Evolutionary conservation across 2,329 filamentous ascomycete species (phyloP), one percentile per base, ranked within the genome.

Genomic region (Calonectria naviculata): DNA sequence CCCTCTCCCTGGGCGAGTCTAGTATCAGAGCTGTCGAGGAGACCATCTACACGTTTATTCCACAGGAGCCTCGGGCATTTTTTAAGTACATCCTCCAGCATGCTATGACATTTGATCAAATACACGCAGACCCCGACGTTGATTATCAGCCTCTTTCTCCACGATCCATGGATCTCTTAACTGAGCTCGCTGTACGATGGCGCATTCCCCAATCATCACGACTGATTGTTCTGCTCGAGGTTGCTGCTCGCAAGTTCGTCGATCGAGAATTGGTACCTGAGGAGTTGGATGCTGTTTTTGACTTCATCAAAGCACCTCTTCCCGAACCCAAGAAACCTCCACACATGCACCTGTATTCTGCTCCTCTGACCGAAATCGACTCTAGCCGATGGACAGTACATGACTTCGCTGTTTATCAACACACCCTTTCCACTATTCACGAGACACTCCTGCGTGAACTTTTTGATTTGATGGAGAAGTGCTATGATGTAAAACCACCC

Each of bases 101-200:
- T 80, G 93, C 94, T 36, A 87, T 98, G 82, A 87, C 88, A 4
- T 90, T 90, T 81, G 90, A 92, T 76, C 87, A 89, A 70, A 84
- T 91, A 67, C 89, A 91, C 79, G 85, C 86, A 36, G 86, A 89
- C 67, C 85, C 86, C 66, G 82, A 85, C 21, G 84, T 87, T 58
- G 85, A 87, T 46, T 83, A 86, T 68, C 83, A 84, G 28, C 88
- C 89, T 17, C 83, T 93, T n/a, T 97, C 95, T 1, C 94, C 93
- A 77, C 90, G 93, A 72, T 97, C 95, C 2, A 89, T 91, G 60
- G 95, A 98, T 67, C 86, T 99, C 54, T 84, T 99, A 73, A 93
- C 93, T 71, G 96, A 98, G 81, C 88, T 98, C 68, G 94, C 93
- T 70, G 86, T 95, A 73, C 91, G 95, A 78, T 99, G 97, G 97